Evolutionary conservation across 2,329 filamentous ascomycete species (phyloP).

Genomic region (Trichoderma pleuroti): DNA sequence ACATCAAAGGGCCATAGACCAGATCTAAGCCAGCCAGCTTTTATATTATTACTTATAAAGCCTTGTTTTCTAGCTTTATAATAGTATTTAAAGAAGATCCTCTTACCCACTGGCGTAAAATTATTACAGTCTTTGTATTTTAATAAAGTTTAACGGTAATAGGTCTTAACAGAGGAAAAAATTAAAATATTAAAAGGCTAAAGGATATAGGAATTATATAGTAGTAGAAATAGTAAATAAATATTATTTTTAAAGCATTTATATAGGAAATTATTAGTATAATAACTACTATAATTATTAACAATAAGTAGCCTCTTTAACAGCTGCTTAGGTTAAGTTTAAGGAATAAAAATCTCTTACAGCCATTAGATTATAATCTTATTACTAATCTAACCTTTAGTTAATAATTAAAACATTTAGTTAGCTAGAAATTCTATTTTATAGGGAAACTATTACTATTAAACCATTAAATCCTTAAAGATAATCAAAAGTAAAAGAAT

Average conservation of each 20-base stretch:
- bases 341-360: neutral
- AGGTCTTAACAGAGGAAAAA: neutral
- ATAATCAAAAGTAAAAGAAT: neutral
- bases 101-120: neutral
- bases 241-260: constrained; percentile 13
- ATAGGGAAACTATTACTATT: neutral
- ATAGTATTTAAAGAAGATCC: neutral
- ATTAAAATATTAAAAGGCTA: neutral
- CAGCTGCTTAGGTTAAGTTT: neutral
- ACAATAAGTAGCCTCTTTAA: constrained; percentile 5
- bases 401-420: neutral
- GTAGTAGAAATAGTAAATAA: neutral
- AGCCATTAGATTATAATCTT: neutral
- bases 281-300: constrained; percentile 15
- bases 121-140: neutral
- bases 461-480: neutral
- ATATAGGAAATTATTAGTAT: constrained; percentile 15
- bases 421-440: neutral
- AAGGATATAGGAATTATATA: neutral
- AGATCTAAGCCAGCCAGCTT: neutral
- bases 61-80: too few relatives aligned
- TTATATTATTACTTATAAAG: neutral
- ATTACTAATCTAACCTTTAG: neutral
- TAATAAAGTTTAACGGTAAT: neutral
- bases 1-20: neutral